Evolutionary conservation across 306 rosid species (phyloP), one percentile per base, ranked within the genome.

Genomic region (Bauhinia variegata): DNA sequence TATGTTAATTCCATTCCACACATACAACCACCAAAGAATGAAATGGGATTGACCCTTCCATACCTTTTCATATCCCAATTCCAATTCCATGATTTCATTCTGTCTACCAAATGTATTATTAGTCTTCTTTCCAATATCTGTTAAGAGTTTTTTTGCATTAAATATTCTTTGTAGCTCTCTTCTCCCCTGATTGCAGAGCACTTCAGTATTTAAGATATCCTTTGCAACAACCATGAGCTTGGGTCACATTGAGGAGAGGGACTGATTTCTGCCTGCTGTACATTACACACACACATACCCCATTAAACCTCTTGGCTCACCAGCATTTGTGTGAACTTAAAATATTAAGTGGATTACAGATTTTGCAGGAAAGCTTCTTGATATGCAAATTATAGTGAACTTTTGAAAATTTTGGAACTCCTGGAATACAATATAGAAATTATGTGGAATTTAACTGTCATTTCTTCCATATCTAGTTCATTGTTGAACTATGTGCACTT

Each of bases 401-500:
- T 63, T 53, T 58, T 75, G 16, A 58, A 75, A 5, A 13, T 30
- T 63, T 59, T 58, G 7, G 70, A 16, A 13, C 5, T 57, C 52
- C 41, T 63, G 62, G 14, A 12, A 18, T 78, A 42, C 64, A 62
- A 55, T n/a, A n/a, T 51, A 16, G 44, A 41, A 67, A 46, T 61
- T 16, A 34, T 48, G 57, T 19, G 65, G 58, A 53, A 31, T 65
- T 33, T 33, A 14, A 4, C 65, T 65, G 44, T 13, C 37, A 30
- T 70, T 67, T 44, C 48, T 31, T 47, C n/a, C 47, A 34, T 55
- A 11, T 61, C 13, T 15, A 38, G 47, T 39, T 59, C 68, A 42
- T 74, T 67, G 18, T 38, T 65, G 23, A 71, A 31, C n/a, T 31
- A 51, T 53, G 38, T 59, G 34, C 57, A 12, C 34, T 42, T 57